Conservation (phyloP, 2,329 filamentous ascomycete species). For the Colletotrichum noveboracense region DNA sequence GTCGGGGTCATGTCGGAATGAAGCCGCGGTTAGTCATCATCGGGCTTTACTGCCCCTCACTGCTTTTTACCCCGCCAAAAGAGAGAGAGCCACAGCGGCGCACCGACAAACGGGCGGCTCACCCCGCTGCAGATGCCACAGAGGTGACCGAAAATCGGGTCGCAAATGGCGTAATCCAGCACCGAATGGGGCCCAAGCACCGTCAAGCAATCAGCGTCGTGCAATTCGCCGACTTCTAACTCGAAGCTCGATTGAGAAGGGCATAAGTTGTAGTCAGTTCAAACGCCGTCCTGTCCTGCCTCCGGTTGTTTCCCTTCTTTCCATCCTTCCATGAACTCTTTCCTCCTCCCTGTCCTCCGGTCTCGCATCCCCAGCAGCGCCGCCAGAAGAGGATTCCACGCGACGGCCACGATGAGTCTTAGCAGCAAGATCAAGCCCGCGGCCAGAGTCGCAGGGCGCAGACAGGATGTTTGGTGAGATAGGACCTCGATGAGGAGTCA, state of each 20-base stretch:
- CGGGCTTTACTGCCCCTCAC: neutral
- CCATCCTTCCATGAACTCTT: slow-evolving; percentile 14
- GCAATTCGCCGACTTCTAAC: slow-evolving; percentile 1
- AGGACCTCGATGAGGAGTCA: neutral
- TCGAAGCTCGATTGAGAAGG: neutral
- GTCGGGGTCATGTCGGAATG: neutral
- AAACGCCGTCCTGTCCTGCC: neutral
- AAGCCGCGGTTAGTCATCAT: neutral
- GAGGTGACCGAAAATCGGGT: slow-evolving; percentile 13
- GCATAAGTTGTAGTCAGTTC: neutral
- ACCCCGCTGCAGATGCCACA: slow-evolving; percentile 12
- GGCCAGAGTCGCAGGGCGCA: slow-evolving; percentile 52
- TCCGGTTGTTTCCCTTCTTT: neutral
- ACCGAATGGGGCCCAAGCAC: neutral
- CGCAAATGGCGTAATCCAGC: slow-evolving; percentile 6
- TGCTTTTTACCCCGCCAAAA: slow-evolving; percentile 12
- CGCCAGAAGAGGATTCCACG: slow-evolving; percentile 19
- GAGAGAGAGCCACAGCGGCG: neutral
- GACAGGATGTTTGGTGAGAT: slow-evolving; percentile 58
- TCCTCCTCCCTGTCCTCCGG: slow-evolving; percentile 19
- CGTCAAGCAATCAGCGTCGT: slow-evolving; percentile 18
- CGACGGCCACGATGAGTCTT: slow-evolving; percentile 42
- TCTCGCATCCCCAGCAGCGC: slow-evolving; percentile 18
- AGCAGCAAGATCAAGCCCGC: slow-evolving; percentile 55
- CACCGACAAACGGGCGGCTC: slow-evolving; percentile 2